These are phyloP conservation scores for Geotrichum australiense DNA, from an alignment of 1,139 yeast genomes.

Conservation along the genomic window DNA sequence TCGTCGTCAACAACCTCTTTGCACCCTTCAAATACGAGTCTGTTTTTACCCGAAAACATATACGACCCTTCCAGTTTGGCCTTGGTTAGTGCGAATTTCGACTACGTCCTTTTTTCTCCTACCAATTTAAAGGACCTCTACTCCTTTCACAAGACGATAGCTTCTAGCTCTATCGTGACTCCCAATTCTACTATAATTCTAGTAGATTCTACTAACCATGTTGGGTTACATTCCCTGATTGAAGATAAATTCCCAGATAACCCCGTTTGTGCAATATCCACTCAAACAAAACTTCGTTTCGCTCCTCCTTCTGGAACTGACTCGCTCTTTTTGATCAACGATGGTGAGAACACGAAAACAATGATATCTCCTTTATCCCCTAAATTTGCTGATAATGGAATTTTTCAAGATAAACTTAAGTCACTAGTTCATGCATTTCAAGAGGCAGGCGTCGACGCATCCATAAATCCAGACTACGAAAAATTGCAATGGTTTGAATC, in stretches of 20 bases:
- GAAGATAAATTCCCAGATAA: conserved; percentile 25
- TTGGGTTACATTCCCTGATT: conserved; percentile 29
- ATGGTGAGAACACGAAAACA: conserved; percentile 19
- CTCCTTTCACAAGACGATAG: conserved; percentile 9
- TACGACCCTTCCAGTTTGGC: conserved; percentile 15
- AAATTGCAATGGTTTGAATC: conserved; percentile 77
- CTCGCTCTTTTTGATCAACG: conserved; percentile 16
- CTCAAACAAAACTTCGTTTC: conserved; percentile 19
- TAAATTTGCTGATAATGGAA: conserved; percentile 17
- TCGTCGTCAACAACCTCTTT: conserved; percentile 22
- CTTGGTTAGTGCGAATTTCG: conserved; percentile 19
- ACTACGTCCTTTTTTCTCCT: conserved; percentile 28
- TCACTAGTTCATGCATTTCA: conserved; percentile 8
- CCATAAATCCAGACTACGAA: conserved; percentile 14
- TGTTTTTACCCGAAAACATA: conserved; percentile 14
- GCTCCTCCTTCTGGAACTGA: conserved; percentile 17
- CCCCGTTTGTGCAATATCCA: conserved; percentile 25
- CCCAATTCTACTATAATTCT: conserved; percentile 29
- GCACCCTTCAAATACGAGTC: conserved; percentile 16
- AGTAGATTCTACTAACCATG: conserved; percentile 30
- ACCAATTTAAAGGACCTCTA: conserved; percentile 24
- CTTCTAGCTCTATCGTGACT: conserved; percentile 19
- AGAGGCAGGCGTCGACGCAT: conserved; percentile 17
- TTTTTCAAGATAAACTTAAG: conserved; percentile 4
- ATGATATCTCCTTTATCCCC: conserved; percentile 18